phyloP scores from a whole-genome alignment of 129 eudicot species.

The Deinandra increscens region DNA sequence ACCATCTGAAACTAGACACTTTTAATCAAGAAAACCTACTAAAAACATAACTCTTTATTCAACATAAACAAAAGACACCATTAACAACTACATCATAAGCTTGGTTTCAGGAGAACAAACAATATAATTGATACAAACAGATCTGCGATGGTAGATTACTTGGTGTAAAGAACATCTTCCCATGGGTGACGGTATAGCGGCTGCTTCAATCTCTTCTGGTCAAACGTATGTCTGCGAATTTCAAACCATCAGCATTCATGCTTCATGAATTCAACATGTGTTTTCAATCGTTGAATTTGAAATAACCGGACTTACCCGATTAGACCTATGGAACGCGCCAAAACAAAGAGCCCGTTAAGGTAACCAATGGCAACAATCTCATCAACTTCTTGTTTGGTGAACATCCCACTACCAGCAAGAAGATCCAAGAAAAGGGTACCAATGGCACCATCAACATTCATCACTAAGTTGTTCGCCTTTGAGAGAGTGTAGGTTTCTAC shows the following conservation, averaged over 20 bases:
- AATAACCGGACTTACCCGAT: constrained; percentile 66
- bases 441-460: constrained; percentile 96
- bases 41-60: too few species aligned
- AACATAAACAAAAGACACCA: too few species aligned
- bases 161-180: constrained; percentile 99
- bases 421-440: constrained; percentile 98
- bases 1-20: too few species aligned
- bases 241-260: neutral
- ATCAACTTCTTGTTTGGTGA: constrained; percentile 91
- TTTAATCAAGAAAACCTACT: too few species aligned
- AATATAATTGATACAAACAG: too few species aligned
- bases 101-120: too few species aligned
- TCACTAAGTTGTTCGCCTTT: constrained; percentile 87
- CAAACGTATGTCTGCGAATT: constrained; percentile 81
- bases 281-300: too few species aligned
- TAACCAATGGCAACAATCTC: constrained; percentile 93
- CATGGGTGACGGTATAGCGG: constrained; percentile 99
- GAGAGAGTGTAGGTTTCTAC: constrained; percentile 95
- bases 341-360: constrained; percentile 90
- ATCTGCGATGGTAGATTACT: constrained; percentile 35
- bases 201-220: constrained; percentile 98
- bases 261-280: too few species aligned
- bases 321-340: constrained; percentile 97
- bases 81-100: too few species aligned
- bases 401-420: constrained; percentile 94